Base-by-base conservation (phyloP, 2,329 filamentous ascomycete genomes). In the Exserohilum rostratum region DNA sequence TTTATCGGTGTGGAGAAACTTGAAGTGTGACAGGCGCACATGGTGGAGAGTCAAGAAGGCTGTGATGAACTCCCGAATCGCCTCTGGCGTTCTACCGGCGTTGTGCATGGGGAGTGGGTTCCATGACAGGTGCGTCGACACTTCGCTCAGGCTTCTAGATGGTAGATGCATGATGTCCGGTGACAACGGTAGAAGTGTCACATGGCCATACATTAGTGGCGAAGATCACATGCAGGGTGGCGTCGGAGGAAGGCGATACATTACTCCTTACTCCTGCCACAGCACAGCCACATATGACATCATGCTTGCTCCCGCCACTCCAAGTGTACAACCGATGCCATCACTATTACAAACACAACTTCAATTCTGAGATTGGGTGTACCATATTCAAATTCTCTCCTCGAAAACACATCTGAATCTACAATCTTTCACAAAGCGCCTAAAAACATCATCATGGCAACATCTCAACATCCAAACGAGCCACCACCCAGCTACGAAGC, bases 401-500 rank as follows among this genome's bases (percentile, higher is more conserved):
- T n/a, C 25, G 2, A 27, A 34, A 5, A 29, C 5, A 35, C n/a
- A n/a, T n/a, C 39, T 37, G 11, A 9, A n/a, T 15, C 15, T 20
- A 45, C 10, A 17, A n/a, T 31, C 12, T 17, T 27, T n/a, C 12
- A 13, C 12, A 3, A 38, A 6, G 7, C 7, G 38, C 7, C 30
- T 37, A 13, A 15, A 29, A 9, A 43, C 17, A 27, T 44, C n/a
- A 47, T 31, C 17, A 71, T 71, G 69, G 44, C 68, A 22, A 56
- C 57, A 7, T 58, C 64, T 50, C 59, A 64, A 33, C 58, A 59
- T 34, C 66, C 64, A 42, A 50, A 61, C 29, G 71, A 72, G 30
- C 62, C 72, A 25, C 72, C 72, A 7, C 73, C 72, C 2, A 67
- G 66, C 25, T 75, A 75, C 52, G 71, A 72, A 50, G 59, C 57